Percentiles rank a stretch among this genome's conserved stretches.
These are phyloP conservation scores for Eutrema salsugineum DNA, from an alignment of 441 rosid species.

Conservation along the genomic window DNA sequence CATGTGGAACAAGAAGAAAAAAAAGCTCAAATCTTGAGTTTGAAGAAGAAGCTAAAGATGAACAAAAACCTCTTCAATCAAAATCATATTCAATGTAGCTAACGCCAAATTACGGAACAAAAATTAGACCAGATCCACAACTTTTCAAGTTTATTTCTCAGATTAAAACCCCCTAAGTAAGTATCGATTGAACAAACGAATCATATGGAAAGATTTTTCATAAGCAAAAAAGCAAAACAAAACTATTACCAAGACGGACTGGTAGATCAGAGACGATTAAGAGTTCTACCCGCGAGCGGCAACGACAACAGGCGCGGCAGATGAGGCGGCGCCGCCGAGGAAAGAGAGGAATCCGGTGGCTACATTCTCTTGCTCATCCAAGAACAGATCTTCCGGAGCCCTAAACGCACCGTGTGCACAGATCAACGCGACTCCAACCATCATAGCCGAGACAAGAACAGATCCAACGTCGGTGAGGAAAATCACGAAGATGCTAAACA, in stretches of 20 bases:
- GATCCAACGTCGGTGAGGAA: conserved; percentile 78
- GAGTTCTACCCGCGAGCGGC: conserved; percentile 22
- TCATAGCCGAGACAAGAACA: conserved; percentile 57
- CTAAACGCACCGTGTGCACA: conserved; percentile 71
- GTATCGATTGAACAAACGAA: conserved; percentile 18
- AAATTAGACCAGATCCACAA: not conserved
- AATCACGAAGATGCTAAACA: conserved; percentile 53
- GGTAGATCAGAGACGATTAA: not conserved
- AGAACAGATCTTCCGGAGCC: conserved; percentile 67
- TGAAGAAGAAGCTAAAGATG: not conserved
- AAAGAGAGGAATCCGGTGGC: conserved; percentile 58
- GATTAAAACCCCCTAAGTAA: not conserved
- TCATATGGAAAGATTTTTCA: not conserved
- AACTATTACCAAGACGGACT: not conserved
- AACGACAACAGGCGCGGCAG: conserved; percentile 36
- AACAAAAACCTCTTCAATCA: not conserved
- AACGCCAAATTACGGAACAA: not conserved
- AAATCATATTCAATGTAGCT: conserved; percentile 14
- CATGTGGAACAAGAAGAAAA: not conserved
- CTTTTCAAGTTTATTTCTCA: not conserved
- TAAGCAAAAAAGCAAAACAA: not conserved
- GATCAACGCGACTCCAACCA: conserved; percentile 63
- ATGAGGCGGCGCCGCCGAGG: conserved; percentile 54
- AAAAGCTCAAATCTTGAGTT: not conserved
- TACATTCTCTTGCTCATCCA: conserved; percentile 63